Conservation (phyloP, 176 grass and related monocot species). For the Puya raimondii region DNA sequence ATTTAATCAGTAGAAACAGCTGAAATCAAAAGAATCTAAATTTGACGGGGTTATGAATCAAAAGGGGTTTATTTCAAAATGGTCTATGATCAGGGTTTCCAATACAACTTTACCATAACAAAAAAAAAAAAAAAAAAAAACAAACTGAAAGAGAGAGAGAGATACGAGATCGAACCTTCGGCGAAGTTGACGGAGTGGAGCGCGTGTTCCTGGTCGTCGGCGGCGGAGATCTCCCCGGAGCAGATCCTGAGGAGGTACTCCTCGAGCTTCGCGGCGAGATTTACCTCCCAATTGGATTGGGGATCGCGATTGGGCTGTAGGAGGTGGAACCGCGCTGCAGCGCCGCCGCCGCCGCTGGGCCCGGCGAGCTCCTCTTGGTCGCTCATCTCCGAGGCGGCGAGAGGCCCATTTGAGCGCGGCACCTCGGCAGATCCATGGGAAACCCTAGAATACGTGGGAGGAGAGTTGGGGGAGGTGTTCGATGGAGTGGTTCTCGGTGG, state of each 20-base stretch:
- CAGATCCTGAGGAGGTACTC: constrained; percentile 88
- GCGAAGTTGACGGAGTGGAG: constrained; percentile 70
- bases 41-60: no score
- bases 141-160: neutral
- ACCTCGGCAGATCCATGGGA: constrained; percentile 1
- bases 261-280: constrained; percentile 75
- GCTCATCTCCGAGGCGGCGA: constrained; percentile 1
- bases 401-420: constrained; percentile 3
- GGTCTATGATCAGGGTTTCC: no score
- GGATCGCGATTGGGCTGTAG: constrained; percentile 72
- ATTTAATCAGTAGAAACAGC: no score
- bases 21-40: neutral
- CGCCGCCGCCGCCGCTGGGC: constrained; percentile 23
- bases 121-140: neutral
- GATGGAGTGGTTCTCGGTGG: neutral
- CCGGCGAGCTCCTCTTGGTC: constrained; percentile 9
- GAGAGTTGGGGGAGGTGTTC: constrained; percentile 13
- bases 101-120: no score
- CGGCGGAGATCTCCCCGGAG: constrained; percentile 53
- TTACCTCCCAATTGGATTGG: constrained; percentile 85
- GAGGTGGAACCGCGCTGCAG: constrained; percentile 28
- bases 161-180: constrained; percentile 45
- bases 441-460: neutral
- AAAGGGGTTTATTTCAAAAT: no score
- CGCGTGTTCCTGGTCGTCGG: constrained; percentile 31